Base-by-base conservation (phyloP, 1,284 basidiomycete species). In the Malassezia brasiliensis region DNA sequence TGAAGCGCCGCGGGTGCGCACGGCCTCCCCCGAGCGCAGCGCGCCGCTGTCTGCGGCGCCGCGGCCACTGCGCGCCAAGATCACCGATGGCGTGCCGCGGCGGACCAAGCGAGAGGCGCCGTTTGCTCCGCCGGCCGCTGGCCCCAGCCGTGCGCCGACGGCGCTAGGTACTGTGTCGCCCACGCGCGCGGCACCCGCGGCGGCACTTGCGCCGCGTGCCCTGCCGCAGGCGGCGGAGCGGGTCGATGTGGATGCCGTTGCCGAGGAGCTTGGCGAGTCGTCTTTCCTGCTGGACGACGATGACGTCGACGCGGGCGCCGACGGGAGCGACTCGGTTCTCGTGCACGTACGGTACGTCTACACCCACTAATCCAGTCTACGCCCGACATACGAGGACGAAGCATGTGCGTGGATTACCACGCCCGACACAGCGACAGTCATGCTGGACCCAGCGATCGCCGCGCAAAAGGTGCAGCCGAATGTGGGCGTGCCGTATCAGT, bases 341-440 rank as follows among this genome's bases (percentile, higher is more conserved):
- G 68, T 69, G 31, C 66, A 69, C 32, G 58, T 69, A 2, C 63
- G 68, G 40, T 42, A 42, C 20, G 40, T 42, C 2, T 3, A 14
- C 20, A 7, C 17, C 30, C 15, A 22, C 40, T 42, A 2, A 42
- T n/a, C 7, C 14, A 42, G 40, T 15, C 25, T 55, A 31, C 58
- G 50, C 25, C 49, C 48, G n/a, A 32, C 30, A 6, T 25, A 12
- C 1, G 35, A 25, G 3, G 50, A 56, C 31, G 68, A 72, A 34
- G 60, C 63, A 7, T 66, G 63, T 32, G 69, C 68, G 6, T 72
- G 69, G 69, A 50, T 64, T 4, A 48, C 68, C 15, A 59, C 56
- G 12, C 45, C 58, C n/a, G 50, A 50, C 7, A 51, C 53, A 8
- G 53, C 58, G 10, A 59, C 65, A 3, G 36, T 72, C 3, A 53